These are phyloP conservation scores for Boechera stricta DNA, from an alignment of 345 rosid genomes.

Conservation along the genomic window DNA sequence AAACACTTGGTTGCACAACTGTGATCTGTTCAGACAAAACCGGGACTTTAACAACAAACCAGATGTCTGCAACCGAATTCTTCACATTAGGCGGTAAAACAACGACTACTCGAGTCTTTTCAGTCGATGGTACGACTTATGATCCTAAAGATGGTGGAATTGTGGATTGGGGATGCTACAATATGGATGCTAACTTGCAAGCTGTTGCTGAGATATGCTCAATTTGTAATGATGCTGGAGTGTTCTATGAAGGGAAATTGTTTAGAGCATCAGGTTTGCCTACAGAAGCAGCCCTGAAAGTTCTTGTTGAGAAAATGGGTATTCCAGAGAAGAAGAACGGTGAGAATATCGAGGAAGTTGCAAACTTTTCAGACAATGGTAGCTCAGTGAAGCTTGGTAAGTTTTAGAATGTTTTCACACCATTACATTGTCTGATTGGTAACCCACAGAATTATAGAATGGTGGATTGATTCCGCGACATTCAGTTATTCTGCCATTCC, in stretches of 20 bases:
- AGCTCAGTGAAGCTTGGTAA: constrained; percentile 72
- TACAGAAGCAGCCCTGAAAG: constrained; percentile 95
- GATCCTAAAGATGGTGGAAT: constrained; percentile 93
- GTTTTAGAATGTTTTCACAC: constrained; percentile 20
- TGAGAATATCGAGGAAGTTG: constrained; percentile 53
- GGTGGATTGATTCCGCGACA: background rate
- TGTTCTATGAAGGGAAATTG: constrained; percentile 70
- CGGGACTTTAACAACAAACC: constrained; percentile 92
- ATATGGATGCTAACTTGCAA: constrained; percentile 89
- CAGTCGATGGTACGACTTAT: constrained; percentile 91
- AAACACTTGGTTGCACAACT: constrained; percentile 96
- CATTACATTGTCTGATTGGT: constrained; percentile 11
- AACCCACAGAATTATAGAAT: background rate
- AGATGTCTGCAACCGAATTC: constrained; percentile 86
- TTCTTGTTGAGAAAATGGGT: constrained; percentile 93
- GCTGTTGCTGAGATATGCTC: constrained; percentile 85
- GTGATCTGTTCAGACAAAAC: constrained; percentile 97
- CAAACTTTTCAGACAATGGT: constrained; percentile 64
- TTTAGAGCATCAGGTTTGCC: constrained; percentile 93
- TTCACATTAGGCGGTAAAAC: constrained; percentile 78
- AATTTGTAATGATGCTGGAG: constrained; percentile 87
- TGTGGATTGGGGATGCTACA: constrained; percentile 80
- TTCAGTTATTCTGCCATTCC: background rate
- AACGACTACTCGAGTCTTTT: constrained; percentile 57
- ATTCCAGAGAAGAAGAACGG: constrained; percentile 62